phyloP scores from a whole-genome alignment of 2,329 filamentous ascomycete genomes.

The Colletotrichum tofieldiae region DNA sequence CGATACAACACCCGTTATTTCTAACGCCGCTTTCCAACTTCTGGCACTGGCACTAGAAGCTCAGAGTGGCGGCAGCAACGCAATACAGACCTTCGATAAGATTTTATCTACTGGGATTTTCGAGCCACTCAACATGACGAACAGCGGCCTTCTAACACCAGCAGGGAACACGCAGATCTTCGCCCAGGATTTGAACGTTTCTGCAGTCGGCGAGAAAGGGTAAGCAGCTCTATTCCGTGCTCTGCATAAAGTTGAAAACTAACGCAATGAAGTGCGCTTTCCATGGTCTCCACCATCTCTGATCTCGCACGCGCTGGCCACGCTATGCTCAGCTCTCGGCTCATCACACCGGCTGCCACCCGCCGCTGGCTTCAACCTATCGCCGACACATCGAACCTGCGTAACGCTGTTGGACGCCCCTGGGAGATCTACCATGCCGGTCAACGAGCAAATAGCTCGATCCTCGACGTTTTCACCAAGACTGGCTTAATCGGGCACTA shows the following conservation, averaged over 20 bases:
- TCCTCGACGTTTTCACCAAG: slow-evolving; percentile 50
- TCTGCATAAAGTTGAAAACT: neutral
- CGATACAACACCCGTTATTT: slow-evolving; percentile 47
- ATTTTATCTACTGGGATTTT: slow-evolving; percentile 37
- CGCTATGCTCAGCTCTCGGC: slow-evolving; percentile 46
- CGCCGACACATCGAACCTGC: slow-evolving; percentile 52
- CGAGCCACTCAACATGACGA: slow-evolving; percentile 44
- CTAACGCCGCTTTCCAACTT: slow-evolving; percentile 48
- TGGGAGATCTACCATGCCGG: slow-evolving; percentile 54
- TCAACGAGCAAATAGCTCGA: slow-evolving; percentile 41
- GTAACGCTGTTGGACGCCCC: slow-evolving; percentile 52
- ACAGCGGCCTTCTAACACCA: slow-evolving; percentile 34
- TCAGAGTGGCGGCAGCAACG: neutral
- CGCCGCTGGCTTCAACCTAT: slow-evolving; percentile 52
- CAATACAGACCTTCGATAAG: neutral
- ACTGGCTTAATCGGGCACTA: slow-evolving; percentile 50
- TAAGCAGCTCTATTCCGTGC: slow-evolving; percentile 11
- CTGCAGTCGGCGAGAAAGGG: slow-evolving; percentile 43
- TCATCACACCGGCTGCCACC: slow-evolving; percentile 45
- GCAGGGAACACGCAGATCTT: slow-evolving; percentile 22
- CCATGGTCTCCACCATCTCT: slow-evolving; percentile 41
- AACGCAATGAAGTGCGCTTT: slow-evolving; percentile 35
- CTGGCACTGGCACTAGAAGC: slow-evolving; percentile 45
- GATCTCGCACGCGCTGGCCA: slow-evolving; percentile 46
- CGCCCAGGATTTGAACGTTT: slow-evolving; percentile 38